Evolutionary conservation across 208 protist genomes (phyloP).

Genomic region (Polymyxa betae): DNA sequence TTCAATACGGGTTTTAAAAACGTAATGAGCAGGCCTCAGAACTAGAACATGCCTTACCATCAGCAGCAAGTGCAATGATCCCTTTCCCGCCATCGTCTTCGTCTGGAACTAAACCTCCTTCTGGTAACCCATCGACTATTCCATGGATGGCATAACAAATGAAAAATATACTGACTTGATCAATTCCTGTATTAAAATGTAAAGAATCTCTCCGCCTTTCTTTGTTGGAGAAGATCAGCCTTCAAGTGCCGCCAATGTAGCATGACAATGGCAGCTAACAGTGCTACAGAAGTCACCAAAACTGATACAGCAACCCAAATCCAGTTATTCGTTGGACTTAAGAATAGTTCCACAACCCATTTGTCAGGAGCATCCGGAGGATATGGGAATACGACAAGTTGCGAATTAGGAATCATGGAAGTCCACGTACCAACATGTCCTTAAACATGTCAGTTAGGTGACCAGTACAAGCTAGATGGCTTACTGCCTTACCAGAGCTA

Average conservation of each 20-base stretch:
- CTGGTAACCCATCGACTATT: no score
- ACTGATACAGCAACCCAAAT: background rate
- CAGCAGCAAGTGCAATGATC: no score
- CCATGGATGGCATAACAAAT: no score
- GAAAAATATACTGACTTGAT: no score
- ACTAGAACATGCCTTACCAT: no score
- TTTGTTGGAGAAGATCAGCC: background rate
- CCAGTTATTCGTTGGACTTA: background rate
- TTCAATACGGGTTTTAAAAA: no score
- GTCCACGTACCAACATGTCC: background rate
- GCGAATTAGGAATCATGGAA: conserved; percentile 1
- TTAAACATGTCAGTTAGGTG: background rate
- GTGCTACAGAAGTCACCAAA: background rate
- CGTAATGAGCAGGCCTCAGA: no score
- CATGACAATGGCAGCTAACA: background rate
- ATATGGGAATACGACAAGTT: background rate
- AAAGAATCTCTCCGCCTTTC: background rate
- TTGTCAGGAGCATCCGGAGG: background rate
- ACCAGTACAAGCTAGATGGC: background rate
- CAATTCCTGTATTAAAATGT: no score
- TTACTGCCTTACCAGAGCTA: background rate
- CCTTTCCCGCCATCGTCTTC: no score
- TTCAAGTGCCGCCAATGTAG: background rate
- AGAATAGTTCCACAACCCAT: conserved; percentile 12
- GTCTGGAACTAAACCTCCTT: no score